Conservation (phyloP, 139 green algal species). For the Tetraselmis chui region DNA sequence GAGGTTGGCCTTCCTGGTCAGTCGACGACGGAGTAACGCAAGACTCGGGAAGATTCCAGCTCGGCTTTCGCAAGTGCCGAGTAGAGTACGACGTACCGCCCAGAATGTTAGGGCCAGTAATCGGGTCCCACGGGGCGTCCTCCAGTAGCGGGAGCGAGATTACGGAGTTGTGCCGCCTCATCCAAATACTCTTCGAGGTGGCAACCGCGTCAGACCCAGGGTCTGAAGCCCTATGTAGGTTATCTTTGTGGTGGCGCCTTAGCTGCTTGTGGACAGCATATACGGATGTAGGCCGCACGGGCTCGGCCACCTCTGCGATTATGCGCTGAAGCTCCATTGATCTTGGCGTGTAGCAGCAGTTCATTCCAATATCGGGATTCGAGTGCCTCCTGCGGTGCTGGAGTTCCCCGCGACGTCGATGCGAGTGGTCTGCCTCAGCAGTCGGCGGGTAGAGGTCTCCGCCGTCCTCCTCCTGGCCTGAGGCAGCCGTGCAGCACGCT, state of each 20-base stretch:
- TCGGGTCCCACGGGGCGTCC: not conserved
- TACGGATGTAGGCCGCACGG: not conserved
- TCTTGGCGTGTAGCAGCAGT: too few species aligned
- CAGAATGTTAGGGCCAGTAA: not conserved
- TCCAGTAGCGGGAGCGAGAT: too few species aligned
- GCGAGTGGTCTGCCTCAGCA: not conserved
- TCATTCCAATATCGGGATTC: not conserved
- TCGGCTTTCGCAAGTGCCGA: not conserved
- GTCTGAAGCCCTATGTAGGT: too few species aligned
- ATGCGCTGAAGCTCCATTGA: too few species aligned
- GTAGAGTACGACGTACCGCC: not conserved
- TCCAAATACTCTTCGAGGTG: not conserved
- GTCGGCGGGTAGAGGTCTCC: not conserved
- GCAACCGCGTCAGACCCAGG: too few species aligned
- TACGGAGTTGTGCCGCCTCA: not conserved
- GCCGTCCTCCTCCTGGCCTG: not conserved
- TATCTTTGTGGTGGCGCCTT: not conserved
- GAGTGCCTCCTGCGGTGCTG: not conserved
- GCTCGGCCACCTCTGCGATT: too few species aligned
- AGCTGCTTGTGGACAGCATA: not conserved
- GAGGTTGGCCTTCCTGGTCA: not conserved
- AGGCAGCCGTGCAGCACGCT: too few species aligned
- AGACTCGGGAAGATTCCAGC: not conserved
- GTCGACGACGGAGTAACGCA: not conserved
- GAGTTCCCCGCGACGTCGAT: too few species aligned